Conservation (phyloP, 352 stramenopile genomes). For the Pythium rishiriense region DNA sequence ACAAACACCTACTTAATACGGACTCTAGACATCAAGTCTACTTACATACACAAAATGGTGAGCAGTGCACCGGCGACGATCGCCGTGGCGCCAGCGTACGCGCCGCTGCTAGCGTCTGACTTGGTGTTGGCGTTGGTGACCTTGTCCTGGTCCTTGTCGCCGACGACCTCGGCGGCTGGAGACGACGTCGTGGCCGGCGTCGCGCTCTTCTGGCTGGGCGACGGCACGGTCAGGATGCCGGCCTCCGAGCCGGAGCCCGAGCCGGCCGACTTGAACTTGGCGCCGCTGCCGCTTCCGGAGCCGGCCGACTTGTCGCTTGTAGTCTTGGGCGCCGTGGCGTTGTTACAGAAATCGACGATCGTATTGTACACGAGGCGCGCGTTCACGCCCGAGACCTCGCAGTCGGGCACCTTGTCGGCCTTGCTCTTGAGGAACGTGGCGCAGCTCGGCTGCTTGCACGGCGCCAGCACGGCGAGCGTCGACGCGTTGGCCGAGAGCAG, state of each 20-base stretch:
- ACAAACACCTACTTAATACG: too few species aligned
- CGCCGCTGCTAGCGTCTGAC: slow-evolving; percentile 13
- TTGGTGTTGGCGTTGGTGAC: slow-evolving; percentile 21
- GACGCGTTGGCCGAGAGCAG: slow-evolving; percentile 14
- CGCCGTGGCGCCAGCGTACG: slow-evolving; percentile 13
- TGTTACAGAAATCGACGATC: slow-evolving; percentile 21
- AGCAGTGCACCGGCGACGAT: slow-evolving; percentile 8
- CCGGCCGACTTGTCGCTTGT: slow-evolving; percentile 3
- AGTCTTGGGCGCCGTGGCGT: slow-evolving; percentile 2
- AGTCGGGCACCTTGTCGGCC: slow-evolving; percentile 19
- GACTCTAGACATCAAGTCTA: not conserved
- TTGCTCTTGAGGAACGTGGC: slow-evolving; percentile 21
- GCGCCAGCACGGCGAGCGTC: slow-evolving; percentile 5
- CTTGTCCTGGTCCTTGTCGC: slow-evolving; percentile 10
- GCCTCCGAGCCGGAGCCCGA: not conserved
- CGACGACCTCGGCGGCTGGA: not conserved
- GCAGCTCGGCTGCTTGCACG: slow-evolving; percentile 18
- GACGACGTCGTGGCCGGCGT: not conserved
- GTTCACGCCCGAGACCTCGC: slow-evolving; percentile 15
- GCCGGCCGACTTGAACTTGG: not conserved
- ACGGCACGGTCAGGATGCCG: not conserved
- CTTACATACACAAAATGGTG: slow-evolving; percentile 14
- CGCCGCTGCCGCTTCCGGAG: not conserved
- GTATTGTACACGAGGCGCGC: slow-evolving; percentile 23
- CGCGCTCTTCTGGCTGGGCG: not conserved